Evolutionary conservation across 768 basidiomycete species (phyloP), one percentile per base, ranked within the genome.

Genomic region (Boletus tylopilopsis): DNA sequence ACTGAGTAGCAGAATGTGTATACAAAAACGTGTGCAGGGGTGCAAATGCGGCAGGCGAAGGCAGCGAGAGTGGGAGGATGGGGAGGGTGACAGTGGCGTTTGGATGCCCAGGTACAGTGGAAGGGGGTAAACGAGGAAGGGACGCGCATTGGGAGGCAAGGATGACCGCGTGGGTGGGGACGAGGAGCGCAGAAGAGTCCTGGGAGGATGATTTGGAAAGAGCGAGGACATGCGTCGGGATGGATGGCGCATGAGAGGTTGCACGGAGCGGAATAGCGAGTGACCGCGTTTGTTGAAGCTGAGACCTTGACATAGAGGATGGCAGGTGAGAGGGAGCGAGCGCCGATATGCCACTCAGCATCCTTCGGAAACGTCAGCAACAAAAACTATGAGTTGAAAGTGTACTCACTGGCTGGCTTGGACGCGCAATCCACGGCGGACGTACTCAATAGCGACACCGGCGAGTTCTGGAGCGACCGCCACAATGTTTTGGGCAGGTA

Each of bases 71-170:
- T 0, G 80, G 76, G 43, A 81, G 76, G 41, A 91, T 73, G 25
- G 88, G 89, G 8, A 86, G 64, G 24, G 67, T 69, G 45, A 80
- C 57, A 37, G 66, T 69, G 47, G 63, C 64, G 21, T 57, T 59
- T 16, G 63, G 58, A 22, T 68, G 63, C n/a, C 72, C 69, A 0
- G 72, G 58, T 10, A 67, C 60, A 32, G 59, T 47, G 4, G 70
- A 57, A 9, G 72, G 56, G 0, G 81, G 78, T 23, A 87, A 73
- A 21, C 74, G 66, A 1, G 85, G 81, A 6, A 90, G 74, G 36
- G 77, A 73, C 16, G 87, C 70, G 63, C 86, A 91, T 60, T 87
- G 75, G 0, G 83, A 73, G 7, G 84, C 84, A 46, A 91, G 75
- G 36, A 90, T 73, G 44, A 88, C 67, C 29, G 80, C 79, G 67